Conservation (phyloP, 306 rosid genomes). For the Trifolium fragiferum region DNA sequence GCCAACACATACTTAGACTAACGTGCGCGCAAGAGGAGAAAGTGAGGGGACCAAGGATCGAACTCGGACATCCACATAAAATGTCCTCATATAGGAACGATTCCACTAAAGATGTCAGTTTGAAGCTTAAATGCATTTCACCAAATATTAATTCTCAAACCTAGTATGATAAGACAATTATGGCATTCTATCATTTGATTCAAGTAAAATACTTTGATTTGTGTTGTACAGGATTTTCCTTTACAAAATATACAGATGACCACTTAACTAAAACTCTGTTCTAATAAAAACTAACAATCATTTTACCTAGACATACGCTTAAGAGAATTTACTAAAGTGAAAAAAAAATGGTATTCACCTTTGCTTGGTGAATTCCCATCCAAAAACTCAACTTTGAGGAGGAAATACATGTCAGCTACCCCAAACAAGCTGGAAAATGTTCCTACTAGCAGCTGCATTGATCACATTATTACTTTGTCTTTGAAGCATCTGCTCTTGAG, state of each 20-base stretch:
- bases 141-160: neutral
- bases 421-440: constrained; percentile 87
- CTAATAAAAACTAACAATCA: constrained; percentile 16
- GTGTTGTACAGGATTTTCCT: neutral
- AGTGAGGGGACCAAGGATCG: too few species aligned
- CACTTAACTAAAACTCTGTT: neutral
- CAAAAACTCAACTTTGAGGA: neutral
- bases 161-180: neutral
- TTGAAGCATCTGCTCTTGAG: constrained; percentile 82
- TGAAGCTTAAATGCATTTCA: neutral
- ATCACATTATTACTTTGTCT: constrained; percentile 65
- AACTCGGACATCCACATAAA: too few species aligned
- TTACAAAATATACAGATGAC: constrained; percentile 40
- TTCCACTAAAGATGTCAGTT: neutral
- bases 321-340: neutral
- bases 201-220: neutral
- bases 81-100: neutral
- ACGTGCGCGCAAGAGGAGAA: too few species aligned
- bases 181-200: neutral
- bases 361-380: constrained; percentile 16
- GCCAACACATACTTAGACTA: too few species aligned
- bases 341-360: constrained; percentile 20
- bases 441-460: constrained; percentile 78
- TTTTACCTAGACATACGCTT: constrained; percentile 28
- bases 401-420: constrained; percentile 50